phyloP scores from a whole-genome alignment of 2,329 filamentous ascomycete genomes.

The Apiospora hydei region DNA sequence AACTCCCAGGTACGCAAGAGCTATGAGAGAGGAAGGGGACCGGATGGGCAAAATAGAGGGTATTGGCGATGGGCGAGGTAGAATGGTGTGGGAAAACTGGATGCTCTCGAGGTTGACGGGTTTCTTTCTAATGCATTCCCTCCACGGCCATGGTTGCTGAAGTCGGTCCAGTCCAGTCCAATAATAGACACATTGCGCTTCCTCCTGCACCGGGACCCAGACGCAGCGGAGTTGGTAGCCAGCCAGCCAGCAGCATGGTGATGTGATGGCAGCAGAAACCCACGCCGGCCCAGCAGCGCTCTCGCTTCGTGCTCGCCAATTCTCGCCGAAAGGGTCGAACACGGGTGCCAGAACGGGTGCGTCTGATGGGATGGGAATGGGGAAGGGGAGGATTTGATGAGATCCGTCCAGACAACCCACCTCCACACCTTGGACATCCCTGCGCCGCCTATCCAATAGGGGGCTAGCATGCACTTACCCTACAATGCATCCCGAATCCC shows the following conservation, averaged over 20 bases:
- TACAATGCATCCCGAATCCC: constrained; percentile 21
- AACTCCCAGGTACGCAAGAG: neutral
- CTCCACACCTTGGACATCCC: constrained; percentile 13
- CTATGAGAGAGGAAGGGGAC: constrained; percentile 6
- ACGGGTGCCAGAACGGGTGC: constrained; percentile 16
- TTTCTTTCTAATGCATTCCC: constrained; percentile 4
- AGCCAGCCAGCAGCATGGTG: constrained; percentile 3
- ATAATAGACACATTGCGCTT: constrained; percentile 16
- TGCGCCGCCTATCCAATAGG: neutral
- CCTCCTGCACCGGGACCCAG: constrained; percentile 12
- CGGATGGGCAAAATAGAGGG: neutral
- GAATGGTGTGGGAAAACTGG: neutral
- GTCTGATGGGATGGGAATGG: constrained; percentile 15
- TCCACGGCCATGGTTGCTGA: constrained; percentile 1
- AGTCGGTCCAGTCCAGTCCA: neutral
- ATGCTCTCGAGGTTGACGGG: neutral
- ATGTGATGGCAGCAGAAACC: neutral
- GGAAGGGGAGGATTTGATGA: constrained; percentile 13
- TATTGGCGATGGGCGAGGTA: constrained; percentile 13
- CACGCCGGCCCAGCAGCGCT: constrained; percentile 9
- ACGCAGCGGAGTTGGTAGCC: neutral
- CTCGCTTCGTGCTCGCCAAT: constrained; percentile 21
- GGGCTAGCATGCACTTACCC: constrained; percentile 12
- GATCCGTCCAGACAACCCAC: constrained; percentile 22
- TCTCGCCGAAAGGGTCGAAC: constrained; percentile 22